Evolutionary conservation across 169 alveolate species (phyloP), one percentile per base, ranked within the genome.

Genomic region (Condylostoma magnum): DNA sequence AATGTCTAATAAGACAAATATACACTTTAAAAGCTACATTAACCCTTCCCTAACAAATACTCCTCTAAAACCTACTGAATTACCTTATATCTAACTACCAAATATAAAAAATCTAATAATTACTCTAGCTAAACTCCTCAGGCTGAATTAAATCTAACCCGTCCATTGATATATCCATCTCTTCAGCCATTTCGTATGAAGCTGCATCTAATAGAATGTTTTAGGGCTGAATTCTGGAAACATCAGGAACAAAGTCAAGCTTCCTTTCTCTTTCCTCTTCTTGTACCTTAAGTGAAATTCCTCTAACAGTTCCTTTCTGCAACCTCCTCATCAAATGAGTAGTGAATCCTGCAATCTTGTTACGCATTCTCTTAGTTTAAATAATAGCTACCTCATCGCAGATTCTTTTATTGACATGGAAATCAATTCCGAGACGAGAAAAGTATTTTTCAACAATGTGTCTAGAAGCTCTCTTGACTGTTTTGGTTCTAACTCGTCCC

Each of bases 401-500:
- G 77, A 98, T 98, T 92, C 98, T 97, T 90, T 98, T 98, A 93
- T 98, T 98, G 86, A 92, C 93, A 93, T 98, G 99, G 93, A 98
- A 97, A 83, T 97, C 99, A 76, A 91, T 86, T 36, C 99, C 97
- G 79, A 98, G 89, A 85, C 90, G 95, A 60, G 96, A 90, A 91
- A 95, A 97, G 90, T 96, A 97, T 90, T 97, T 98, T 90, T 98
- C 99, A 60, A 98, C 99, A 74, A 98, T 92, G 72, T 91, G 98
- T 80, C 99, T 95, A 20, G 99, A 99, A 51, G 99, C 99, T 86
- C 99, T 95, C 90, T 98, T 98, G 37, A 98, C 99, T 65, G 99
- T 98, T 94, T 97, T 98, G 12, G 99, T 98, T 72, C 99, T 87
- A 50, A 98, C 99, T 87, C 99, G 97, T 76, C 99, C 99, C 99